These are phyloP conservation scores for Crithidia expoeki DNA, from an alignment of 208 protist genomes.

Conservation along the genomic window DNA sequence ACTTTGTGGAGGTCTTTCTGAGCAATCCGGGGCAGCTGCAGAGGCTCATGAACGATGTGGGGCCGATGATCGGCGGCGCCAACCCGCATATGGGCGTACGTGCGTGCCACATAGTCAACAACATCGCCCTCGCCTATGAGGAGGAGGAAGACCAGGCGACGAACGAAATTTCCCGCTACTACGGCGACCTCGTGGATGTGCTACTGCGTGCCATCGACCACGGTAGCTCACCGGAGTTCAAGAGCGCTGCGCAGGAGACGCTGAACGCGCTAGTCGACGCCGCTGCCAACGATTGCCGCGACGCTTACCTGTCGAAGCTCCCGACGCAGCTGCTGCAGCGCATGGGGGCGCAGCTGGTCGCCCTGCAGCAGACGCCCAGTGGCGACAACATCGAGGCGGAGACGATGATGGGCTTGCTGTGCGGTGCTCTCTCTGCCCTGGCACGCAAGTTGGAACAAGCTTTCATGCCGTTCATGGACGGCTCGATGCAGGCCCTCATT, in stretches of 20 bases:
- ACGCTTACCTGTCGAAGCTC: conserved; percentile 61
- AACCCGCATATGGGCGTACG: conserved; percentile 85
- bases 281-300: conserved; percentile 67
- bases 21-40: conserved; percentile 55
- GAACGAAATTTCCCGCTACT: conserved; percentile 91
- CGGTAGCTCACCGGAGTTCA: conserved; percentile 71
- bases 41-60: conserved; percentile 73
- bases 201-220: conserved; percentile 81
- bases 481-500: conserved; percentile 66
- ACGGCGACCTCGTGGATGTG: conserved; percentile 64
- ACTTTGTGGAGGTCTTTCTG: conserved; percentile 84
- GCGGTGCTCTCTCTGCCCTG: conserved; percentile 79
- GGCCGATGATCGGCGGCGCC: conserved; percentile 60
- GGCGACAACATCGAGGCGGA: conserved; percentile 50
- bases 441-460: conserved; percentile 65
- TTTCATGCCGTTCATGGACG: conserved; percentile 54
- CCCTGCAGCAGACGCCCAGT: conserved; percentile 25
- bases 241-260: conserved; percentile 92
- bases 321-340: conserved; percentile 79
- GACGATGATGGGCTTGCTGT: conserved; percentile 86
- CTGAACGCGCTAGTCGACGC: conserved; percentile 93
- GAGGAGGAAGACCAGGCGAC: conserved; percentile 67
- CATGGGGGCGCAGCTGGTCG: conserved; percentile 43
- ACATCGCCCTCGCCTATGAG: conserved; percentile 91
- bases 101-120: conserved; percentile 94